Percentiles rank a stretch among this genome's conserved stretches.
Evolutionary conservation across 805 yeast genomes (phyloP).

Genomic region (Zygosaccharomyces bailii): DNA sequence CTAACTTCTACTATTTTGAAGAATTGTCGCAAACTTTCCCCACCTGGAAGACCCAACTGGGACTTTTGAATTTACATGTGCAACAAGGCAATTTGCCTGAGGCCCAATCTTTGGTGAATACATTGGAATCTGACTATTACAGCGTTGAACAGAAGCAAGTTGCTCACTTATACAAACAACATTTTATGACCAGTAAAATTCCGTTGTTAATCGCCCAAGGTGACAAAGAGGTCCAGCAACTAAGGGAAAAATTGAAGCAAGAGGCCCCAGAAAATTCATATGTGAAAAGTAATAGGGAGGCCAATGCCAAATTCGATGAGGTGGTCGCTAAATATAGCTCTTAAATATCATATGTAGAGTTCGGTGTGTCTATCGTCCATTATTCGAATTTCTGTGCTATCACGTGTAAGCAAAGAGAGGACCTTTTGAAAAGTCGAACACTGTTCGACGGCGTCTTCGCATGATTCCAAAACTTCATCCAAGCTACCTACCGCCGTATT

Average conservation of each 20-base stretch:
- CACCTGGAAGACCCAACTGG: constrained; percentile 50
- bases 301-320: constrained; percentile 62
- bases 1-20: constrained; percentile 66
- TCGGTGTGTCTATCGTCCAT: not conserved
- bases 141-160: constrained; percentile 31
- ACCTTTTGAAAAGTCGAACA: not conserved
- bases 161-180: constrained; percentile 38
- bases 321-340: constrained; percentile 57
- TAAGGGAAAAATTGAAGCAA: constrained; percentile 45
- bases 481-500: not conserved
- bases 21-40: constrained; percentile 62
- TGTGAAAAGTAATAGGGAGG: constrained; percentile 55
- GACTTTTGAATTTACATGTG: constrained; percentile 70
- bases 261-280: constrained; percentile 56
- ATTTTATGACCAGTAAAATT: constrained; percentile 62
- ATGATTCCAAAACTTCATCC: too few species aligned
- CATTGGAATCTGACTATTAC: constrained; percentile 44
- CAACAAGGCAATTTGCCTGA: constrained; percentile 80
- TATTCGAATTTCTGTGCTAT: not conserved
- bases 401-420: not conserved
- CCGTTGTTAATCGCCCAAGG: constrained; percentile 59
- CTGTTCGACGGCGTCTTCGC: not conserved
- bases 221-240: constrained; percentile 38
- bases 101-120: constrained; percentile 61
- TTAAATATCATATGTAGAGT: constrained; percentile 2